A percentile compares a stretch with the other conserved stretches of the same genome.
Conservation (phyloP, 2,329 filamentous ascomycete species). For the Penicillium occitanis region DNA sequence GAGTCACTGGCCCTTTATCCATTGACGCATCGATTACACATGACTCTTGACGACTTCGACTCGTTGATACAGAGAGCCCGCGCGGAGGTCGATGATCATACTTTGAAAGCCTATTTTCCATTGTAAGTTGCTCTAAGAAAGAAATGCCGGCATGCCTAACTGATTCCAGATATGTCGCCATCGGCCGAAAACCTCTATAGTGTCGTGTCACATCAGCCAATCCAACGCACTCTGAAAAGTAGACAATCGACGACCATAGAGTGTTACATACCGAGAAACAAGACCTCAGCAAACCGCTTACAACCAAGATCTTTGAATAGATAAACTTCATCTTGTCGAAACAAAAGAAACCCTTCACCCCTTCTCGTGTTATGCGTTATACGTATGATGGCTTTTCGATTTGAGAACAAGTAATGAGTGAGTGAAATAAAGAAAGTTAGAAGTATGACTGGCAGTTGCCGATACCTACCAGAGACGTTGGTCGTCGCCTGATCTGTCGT, state of each 20-base stretch:
- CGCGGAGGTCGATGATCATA: conserved; percentile 38
- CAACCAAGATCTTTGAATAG: neutral
- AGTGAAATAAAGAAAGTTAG: neutral
- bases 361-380: neutral
- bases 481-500: conserved; percentile 15
- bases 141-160: conserved; percentile 25
- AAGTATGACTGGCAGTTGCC: neutral
- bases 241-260: neutral
- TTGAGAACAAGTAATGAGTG: neutral
- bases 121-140: conserved; percentile 34
- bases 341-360: neutral
- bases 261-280: neutral
- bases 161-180: conserved; percentile 42
- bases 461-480: neutral
- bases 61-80: conserved; percentile 39
- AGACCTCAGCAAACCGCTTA: neutral
- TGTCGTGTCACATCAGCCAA: neutral
- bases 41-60: conserved; percentile 42
- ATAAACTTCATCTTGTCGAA: neutral
- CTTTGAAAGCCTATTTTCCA: conserved; percentile 48
- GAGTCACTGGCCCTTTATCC: conserved; percentile 46
- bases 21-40: conserved; percentile 43
- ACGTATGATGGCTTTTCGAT: neutral
- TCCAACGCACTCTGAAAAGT: neutral
- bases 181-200: conserved; percentile 39